phyloP scores from a whole-genome alignment of 108 stramenopile genomes.

The Cyclotella choctawhatcheeana region DNA sequence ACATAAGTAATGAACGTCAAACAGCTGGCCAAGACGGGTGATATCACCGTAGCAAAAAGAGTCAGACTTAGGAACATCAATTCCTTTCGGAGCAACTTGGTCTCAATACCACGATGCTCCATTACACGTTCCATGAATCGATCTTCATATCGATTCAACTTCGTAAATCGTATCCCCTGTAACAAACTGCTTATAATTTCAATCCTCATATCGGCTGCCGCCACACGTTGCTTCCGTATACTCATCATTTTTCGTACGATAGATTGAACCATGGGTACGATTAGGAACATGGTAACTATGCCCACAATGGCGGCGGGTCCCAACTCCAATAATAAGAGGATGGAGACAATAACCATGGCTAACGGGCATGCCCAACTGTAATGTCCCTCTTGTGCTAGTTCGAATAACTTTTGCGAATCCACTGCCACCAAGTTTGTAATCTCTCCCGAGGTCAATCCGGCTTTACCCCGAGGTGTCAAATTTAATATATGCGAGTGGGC shows the following conservation, averaged over 20 bases:
- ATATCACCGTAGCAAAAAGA: conserved; percentile 70
- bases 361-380: conserved; percentile 83
- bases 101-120: conserved; percentile 52
- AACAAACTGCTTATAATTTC: conserved; percentile 71
- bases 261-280: conserved; percentile 74
- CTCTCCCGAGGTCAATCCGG: conserved; percentile 69
- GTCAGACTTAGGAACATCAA: conserved; percentile 70
- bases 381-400: conserved; percentile 83
- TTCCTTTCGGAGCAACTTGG: conserved; percentile 60
- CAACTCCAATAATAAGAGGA: conserved; percentile 62
- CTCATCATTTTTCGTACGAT: conserved; percentile 64
- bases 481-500: conserved; percentile 62
- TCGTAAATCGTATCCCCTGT: conserved; percentile 65
- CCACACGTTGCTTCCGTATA: conserved; percentile 60
- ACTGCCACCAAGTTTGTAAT: conserved; percentile 79
- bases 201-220: conserved; percentile 72
- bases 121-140: conserved; percentile 57
- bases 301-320: conserved; percentile 77
- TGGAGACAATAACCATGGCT: conserved; percentile 68
- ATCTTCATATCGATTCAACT: conserved; percentile 83
- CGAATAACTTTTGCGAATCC: conserved; percentile 86
- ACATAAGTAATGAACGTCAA: conserved; percentile 75
- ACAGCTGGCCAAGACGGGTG: conserved; percentile 72
- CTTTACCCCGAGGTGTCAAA: conserved; percentile 60
- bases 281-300: conserved; percentile 61